A percentile compares a stretch with the other conserved stretches of the same genome.
Evolutionary conservation across 352 stramenopile species (phyloP).

Genomic region (Phytophthora cajani): DNA sequence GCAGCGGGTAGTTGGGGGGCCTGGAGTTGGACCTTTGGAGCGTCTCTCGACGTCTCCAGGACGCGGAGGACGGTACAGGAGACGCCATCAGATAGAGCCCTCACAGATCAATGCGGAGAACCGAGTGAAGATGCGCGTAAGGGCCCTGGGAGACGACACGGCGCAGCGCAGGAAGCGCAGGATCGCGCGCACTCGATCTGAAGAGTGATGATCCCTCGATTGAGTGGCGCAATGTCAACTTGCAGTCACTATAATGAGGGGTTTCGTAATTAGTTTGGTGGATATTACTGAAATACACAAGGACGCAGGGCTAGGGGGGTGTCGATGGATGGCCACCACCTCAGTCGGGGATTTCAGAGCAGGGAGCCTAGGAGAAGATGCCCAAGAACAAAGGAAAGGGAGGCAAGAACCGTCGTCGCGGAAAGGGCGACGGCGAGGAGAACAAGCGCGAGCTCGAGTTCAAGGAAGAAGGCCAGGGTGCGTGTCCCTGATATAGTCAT

Average conservation of each 20-base stretch:
- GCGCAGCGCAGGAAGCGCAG: background rate
- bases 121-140: background rate
- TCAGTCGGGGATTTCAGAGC: slow-evolving; percentile 37
- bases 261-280: background rate
- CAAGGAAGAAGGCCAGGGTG: slow-evolving; percentile 98
- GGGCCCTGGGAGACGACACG: background rate
- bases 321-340: slow-evolving; percentile 12
- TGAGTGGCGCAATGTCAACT: background rate
- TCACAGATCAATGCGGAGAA: slow-evolving; percentile 15
- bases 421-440: slow-evolving; percentile 99
- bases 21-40: slow-evolving; percentile 13
- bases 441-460: slow-evolving; percentile 99
- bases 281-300: background rate
- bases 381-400: slow-evolving; percentile 96
- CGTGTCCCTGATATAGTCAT: slow-evolving; percentile 14
- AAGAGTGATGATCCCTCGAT: slow-evolving; percentile 9
- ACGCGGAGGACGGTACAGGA: slow-evolving; percentile 1
- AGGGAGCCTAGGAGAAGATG: slow-evolving; percentile 42
- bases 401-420: slow-evolving; percentile 97
- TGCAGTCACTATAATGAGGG: background rate
- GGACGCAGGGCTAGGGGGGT: background rate
- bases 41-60: slow-evolving; percentile 34
- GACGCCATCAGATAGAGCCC: slow-evolving; percentile 22
- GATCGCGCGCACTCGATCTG: background rate
- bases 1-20: slow-evolving; percentile 32